Evolutionary conservation across 345 rosid species (phyloP).

Genomic region (Kandelia obovata): DNA sequence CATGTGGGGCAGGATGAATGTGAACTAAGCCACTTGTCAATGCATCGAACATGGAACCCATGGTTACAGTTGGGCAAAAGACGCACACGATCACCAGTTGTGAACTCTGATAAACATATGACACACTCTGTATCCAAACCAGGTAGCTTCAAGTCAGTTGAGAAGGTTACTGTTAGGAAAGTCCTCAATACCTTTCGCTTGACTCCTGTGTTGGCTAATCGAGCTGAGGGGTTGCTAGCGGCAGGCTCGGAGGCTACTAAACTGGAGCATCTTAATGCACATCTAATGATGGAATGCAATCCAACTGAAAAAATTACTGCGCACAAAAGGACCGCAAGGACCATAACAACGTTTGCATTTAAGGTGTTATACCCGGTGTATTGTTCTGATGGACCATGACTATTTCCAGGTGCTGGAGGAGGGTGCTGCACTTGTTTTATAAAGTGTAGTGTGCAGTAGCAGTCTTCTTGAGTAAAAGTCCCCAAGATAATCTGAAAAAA

Average conservation of each 20-base stretch:
- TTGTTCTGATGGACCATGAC: slow-evolving; percentile 26
- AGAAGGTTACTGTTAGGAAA: slow-evolving; percentile 43
- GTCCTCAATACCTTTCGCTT: slow-evolving; percentile 39
- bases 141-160: slow-evolving; percentile 33
- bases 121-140: slow-evolving; percentile 52
- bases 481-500: slow-evolving; percentile 26
- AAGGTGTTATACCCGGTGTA: slow-evolving; percentile 22
- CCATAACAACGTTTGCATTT: slow-evolving; percentile 38
- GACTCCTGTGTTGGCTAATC: slow-evolving; percentile 38
- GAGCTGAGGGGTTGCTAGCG: slow-evolving; percentile 14
- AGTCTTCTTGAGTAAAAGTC: slow-evolving; percentile 48
- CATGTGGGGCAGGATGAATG: slow-evolving; percentile 69
- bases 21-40: slow-evolving; percentile 62
- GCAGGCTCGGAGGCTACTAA: slow-evolving; percentile 29
- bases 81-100: slow-evolving; percentile 34
- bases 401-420: slow-evolving; percentile 27
- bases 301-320: slow-evolving; percentile 44
- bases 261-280: slow-evolving; percentile 34
- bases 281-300: slow-evolving; percentile 46
- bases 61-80: slow-evolving; percentile 66
- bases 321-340: slow-evolving; percentile 47
- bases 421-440: slow-evolving; percentile 33
- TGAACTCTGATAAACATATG: slow-evolving; percentile 52
- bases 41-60: slow-evolving; percentile 59
- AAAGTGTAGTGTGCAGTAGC: slow-evolving; percentile 29